Evolutionary conservation across 2,329 filamentous ascomycete genomes (phyloP), one percentile per base, ranked within the genome.

Genomic region (Penicillium sp.): DNA sequence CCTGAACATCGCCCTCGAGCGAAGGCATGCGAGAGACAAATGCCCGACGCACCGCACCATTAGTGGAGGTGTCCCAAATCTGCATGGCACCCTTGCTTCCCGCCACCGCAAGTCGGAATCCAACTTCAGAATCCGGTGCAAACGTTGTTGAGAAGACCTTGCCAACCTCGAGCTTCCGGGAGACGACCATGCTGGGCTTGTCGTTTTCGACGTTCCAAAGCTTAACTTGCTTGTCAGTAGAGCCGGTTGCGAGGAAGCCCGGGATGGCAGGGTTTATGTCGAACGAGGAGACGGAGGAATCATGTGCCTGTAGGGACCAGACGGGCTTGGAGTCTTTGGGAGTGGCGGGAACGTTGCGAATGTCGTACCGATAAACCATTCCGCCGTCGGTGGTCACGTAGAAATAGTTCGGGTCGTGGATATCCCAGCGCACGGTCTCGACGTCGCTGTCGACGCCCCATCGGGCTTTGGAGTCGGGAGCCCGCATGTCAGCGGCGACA

Each of bases 371-470:
- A 82, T 98, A 94, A 63, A 99, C 87, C 66, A 94, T 87, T 50
- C 95, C 95, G 70, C 87, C 91, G 76, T 99, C 95, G 5, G 95
- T 99, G 13, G 93, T 93, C 61, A 96, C 91, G 79, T 91, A 99
- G 83, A 99, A 99, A 83, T 86, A 93, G 84, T 97, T 96, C 6
- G 89, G 82, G 77, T 97, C 89, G 76, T 98, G 94, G 17, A 92
- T 91, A 79, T 99, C 91, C 94, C 95, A 99, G 69, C 88, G 86
- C 44, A 98, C 88, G 65, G 88, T 91, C 83, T 99, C 95, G 46
- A 99, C 93, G 73, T 99, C 95, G 76, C 91, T 93, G 80, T 97
- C 94, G 2, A 98, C 94, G 30, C 91, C 92, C 92, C 95, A 98
- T 71, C 91, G 86, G 13, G 92, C 88, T 75, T 90, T 90, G 50